Base-by-base conservation (phyloP, 225 moss, liverwort and hornwort genomes). In the Pleurozium schreberi region DNA sequence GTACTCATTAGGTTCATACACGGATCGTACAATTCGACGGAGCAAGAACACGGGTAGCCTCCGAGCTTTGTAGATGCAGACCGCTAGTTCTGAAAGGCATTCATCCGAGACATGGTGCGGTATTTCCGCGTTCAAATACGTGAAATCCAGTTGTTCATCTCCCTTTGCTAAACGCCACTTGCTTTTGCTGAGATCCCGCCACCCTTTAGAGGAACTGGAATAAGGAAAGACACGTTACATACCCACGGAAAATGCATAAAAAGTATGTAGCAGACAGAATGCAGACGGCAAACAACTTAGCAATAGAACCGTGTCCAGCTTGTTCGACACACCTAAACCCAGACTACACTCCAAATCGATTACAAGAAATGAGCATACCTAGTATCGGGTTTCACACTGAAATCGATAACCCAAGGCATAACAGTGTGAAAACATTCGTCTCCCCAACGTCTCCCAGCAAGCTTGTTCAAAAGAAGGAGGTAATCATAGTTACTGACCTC, bases 361-460 rank as follows among this genome's bases (percentile, higher is more conserved):
- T 74, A 85, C 63, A 53, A 87, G 89, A 74, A 67, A 85, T 76
- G 82, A 87, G 66, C 87, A 86, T 92, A 95, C 88, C 85, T 90
- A 87, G 91, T 90, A 69, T 95, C 91, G 74, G 97, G 97, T 87
- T 92, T 94, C 75, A 89, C 93, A 91, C 96, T 96, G 92, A 97
- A 97, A 90, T 97, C 97, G 85, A 96, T 95, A n/a, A 96, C 95
- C 97, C 97, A 97, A 82, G 97, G 97, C 95, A 97, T 96, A 81
- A 97, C 97, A 76, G 97, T 92, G 91, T 97, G 97, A 86, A 97
- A 97, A 89, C 97, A 95, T 49, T 93, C 94, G 87, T 97, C 96
- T 87, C 90, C 97, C 97, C 97, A 96, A 87, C 95, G 93, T 90
- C 96, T 93, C 82, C 97, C 96, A 86, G 97, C 94, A 88, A 96